These are phyloP conservation scores for Mucor velutinosus DNA, from an alignment of 371 early-diverging fungal species.

Conservation along the genomic window DNA sequence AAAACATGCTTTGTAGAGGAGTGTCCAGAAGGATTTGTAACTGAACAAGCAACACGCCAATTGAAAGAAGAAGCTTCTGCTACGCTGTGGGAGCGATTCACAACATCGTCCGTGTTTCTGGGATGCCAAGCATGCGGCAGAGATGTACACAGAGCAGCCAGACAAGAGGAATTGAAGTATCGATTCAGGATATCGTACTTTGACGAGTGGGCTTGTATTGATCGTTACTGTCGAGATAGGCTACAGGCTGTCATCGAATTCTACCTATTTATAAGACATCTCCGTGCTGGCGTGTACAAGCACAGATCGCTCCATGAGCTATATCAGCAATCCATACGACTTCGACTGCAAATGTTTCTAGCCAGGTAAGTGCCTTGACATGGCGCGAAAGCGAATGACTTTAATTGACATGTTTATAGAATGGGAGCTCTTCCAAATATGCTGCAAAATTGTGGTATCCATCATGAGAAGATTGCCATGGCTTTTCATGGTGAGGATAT, in stretches of 20 bases:
- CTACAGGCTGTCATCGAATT: constrained; percentile 78
- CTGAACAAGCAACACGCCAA: constrained; percentile 27
- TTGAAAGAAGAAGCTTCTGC: constrained; percentile 32
- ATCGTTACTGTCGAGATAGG: constrained; percentile 77
- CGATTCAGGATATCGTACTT: constrained; percentile 71
- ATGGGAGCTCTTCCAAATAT: constrained; percentile 39
- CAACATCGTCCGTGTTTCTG: constrained; percentile 39
- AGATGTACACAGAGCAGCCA: constrained; percentile 16
- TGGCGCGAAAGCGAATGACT: background rate
- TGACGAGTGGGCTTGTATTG: constrained; percentile 78
- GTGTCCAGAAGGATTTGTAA: constrained; percentile 41
- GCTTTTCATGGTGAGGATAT: constrained; percentile 26
- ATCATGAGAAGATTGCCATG: constrained; percentile 21
- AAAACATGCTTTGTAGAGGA: constrained; percentile 76
- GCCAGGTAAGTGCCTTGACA: constrained; percentile 27
- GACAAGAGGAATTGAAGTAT: constrained; percentile 60
- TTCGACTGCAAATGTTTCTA: constrained; percentile 70
- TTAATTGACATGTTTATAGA: constrained; percentile 8
- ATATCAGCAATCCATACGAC: constrained; percentile 62
- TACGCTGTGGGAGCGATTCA: constrained; percentile 56
- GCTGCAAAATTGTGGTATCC: constrained; percentile 26
- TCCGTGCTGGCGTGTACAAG: constrained; percentile 71
- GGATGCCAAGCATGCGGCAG: constrained; percentile 51
- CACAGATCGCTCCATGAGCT: constrained; percentile 67
- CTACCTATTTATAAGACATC: constrained; percentile 74